These are phyloP conservation scores for Suhomyces taliae DNA, from an alignment of 1,139 yeast species.

Conservation along the genomic window DNA sequence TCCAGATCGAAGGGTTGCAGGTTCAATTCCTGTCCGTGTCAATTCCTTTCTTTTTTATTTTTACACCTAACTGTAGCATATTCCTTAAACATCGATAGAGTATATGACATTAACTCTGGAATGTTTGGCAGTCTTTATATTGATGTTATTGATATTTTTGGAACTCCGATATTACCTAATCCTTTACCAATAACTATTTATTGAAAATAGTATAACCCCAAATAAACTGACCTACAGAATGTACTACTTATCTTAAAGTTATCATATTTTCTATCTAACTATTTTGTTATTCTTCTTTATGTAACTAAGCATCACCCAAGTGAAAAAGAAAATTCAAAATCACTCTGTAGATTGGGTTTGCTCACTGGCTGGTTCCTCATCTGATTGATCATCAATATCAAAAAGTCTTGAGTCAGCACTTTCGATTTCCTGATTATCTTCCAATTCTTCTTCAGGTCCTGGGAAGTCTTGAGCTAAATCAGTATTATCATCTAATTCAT, in stretches of 20 bases:
- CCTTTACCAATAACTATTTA: too few relatives aligned
- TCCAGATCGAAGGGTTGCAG: conserved; percentile 79
- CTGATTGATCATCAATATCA: conserved; percentile 36
- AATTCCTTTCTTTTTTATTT: conserved; percentile 34
- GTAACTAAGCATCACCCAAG: background rate
- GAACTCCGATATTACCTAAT: too few relatives aligned
- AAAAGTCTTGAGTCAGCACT: conserved; percentile 35
- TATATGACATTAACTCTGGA: too few relatives aligned
- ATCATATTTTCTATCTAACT: background rate
- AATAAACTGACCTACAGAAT: too few relatives aligned
- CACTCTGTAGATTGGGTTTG: background rate
- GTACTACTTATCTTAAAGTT: too few relatives aligned
- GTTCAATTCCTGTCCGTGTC: conserved; percentile 78
- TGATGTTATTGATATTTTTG: too few relatives aligned
- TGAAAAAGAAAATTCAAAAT: background rate
- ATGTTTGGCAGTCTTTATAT: too few relatives aligned
- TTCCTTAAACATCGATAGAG: too few relatives aligned
- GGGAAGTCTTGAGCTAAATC: conserved; percentile 11
- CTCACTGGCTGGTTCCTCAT: conserved; percentile 3
- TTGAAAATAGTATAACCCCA: too few relatives aligned
- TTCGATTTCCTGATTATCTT: conserved; percentile 5
- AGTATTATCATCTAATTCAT: conserved; percentile 40
- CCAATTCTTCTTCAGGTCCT: conserved; percentile 8
- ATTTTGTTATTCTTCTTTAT: background rate
- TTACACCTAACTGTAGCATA: too few relatives aligned